Evolutionary conservation across 257 asterid species (phyloP).

Genomic region (Mentha longifolia): DNA sequence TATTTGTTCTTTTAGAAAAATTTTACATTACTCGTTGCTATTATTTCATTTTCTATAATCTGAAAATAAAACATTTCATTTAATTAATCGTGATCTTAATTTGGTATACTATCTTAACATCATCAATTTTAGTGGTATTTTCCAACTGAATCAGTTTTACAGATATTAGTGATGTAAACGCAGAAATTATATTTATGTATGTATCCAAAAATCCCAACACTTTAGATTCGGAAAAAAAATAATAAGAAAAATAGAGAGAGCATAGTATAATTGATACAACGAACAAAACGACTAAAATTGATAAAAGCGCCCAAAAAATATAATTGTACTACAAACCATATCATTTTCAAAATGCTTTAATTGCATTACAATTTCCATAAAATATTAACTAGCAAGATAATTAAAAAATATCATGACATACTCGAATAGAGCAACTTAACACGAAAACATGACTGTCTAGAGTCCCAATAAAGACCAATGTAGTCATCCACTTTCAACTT

Average conservation of each 20-base stretch:
- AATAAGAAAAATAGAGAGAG: too few relatives aligned
- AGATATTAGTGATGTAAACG: too few relatives aligned
- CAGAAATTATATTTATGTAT: background rate
- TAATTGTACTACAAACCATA: background rate
- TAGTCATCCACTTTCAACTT: constrained; percentile 44
- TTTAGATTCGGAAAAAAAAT: background rate
- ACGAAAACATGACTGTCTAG: constrained; percentile 25
- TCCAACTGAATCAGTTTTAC: too few relatives aligned
- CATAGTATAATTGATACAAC: too few relatives aligned
- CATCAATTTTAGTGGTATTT: background rate
- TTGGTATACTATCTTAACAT: background rate
- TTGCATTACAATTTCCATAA: background rate
- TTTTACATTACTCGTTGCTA: too few relatives aligned
- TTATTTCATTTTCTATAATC: too few relatives aligned
- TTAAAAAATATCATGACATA: background rate
- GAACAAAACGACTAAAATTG: too few relatives aligned
- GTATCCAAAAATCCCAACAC: background rate
- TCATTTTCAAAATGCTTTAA: background rate
- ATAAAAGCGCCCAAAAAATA: too few relatives aligned
- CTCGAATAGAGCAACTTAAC: constrained; percentile 36
- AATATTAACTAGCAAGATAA: too few relatives aligned
- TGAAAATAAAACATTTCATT: background rate
- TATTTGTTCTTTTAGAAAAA: too few relatives aligned
- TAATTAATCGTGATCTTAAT: background rate
- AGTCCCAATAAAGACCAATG: constrained; percentile 56